Percentiles rank a stretch among this genome's conserved stretches.
Evolutionary conservation across 2,329 filamentous ascomycete species (phyloP).

Genomic region (Colletotrichum spaethianum): DNA sequence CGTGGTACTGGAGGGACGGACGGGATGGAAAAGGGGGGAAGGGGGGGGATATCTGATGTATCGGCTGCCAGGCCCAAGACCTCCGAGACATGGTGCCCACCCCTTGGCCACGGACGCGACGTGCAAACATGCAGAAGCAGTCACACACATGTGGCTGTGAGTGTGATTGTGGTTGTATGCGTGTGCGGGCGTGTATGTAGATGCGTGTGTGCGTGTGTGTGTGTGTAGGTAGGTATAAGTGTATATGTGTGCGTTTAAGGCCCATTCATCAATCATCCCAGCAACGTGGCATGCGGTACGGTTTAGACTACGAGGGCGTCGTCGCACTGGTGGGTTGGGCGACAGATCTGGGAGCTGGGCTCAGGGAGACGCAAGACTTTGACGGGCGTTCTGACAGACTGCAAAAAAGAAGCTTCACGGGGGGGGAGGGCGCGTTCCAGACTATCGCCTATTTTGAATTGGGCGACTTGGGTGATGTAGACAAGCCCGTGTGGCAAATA

Average conservation of each 20-base stretch:
- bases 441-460: background rate
- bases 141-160: background rate
- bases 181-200: background rate
- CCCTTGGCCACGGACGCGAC: background rate
- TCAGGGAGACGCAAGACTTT: background rate
- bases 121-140: background rate
- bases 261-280: background rate
- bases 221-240: background rate
- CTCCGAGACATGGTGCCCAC: constrained; percentile 5
- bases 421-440: background rate
- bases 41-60: background rate
- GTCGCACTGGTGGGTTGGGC: background rate
- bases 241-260: background rate
- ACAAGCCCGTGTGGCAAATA: background rate
- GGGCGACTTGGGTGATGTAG: background rate
- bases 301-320: background rate
- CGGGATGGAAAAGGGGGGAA: background rate
- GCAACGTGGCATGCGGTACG: background rate
- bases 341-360: background rate
- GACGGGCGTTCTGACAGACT: background rate
- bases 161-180: background rate
- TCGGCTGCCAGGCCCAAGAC: background rate
- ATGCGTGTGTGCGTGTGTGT: background rate
- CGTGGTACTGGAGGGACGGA: constrained; percentile 1
- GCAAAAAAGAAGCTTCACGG: background rate